phyloP scores from a whole-genome alignment of 768 basidiomycete genomes.

The Chalciporus piperatus region DNA sequence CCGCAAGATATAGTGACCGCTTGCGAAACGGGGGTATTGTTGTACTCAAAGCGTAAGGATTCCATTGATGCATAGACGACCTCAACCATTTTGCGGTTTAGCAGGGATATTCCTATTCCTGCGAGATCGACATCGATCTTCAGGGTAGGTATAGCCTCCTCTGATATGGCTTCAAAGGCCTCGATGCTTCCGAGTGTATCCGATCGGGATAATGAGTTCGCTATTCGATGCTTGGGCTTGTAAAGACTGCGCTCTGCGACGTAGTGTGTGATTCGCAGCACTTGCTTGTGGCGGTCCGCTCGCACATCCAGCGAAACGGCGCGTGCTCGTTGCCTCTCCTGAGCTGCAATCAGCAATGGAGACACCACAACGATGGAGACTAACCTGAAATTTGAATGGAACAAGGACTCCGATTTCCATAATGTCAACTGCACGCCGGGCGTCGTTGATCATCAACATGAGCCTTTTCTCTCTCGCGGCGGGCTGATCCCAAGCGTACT shows the following conservation, averaged over 20 bases:
- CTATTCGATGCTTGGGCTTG: slow-evolving; percentile 62
- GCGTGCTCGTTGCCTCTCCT: slow-evolving; percentile 56
- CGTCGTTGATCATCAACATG: slow-evolving; percentile 56
- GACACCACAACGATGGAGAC: slow-evolving; percentile 18
- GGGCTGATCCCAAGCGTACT: slow-evolving; percentile 95
- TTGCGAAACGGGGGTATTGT: slow-evolving; percentile 73
- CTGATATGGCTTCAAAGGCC: slow-evolving; percentile 80
- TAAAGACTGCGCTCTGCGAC: slow-evolving; percentile 83
- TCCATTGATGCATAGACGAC: slow-evolving; percentile 85
- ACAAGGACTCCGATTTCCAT: slow-evolving; percentile 93
- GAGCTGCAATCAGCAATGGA: slow-evolving; percentile 1
- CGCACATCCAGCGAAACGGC: slow-evolving; percentile 89
- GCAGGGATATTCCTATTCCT: slow-evolving; percentile 88
- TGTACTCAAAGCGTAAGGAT: slow-evolving; percentile 80
- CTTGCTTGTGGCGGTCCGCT: slow-evolving; percentile 82
- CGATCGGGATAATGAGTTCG: slow-evolving; percentile 48
- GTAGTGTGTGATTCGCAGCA: slow-evolving; percentile 86
- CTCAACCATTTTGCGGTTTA: slow-evolving; percentile 85
- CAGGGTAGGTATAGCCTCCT: slow-evolving; percentile 66
- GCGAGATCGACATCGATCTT: slow-evolving; percentile 73
- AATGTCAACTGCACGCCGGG: slow-evolving; percentile 74
- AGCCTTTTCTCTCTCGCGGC: slow-evolving; percentile 81
- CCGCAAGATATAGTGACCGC: slow-evolving; percentile 78
- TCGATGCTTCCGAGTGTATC: slow-evolving; percentile 71
- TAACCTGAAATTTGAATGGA: slow-evolving; percentile 83